phyloP scores from a whole-genome alignment of 495 filamentous ascomycete species.

The Penicillium angulare region DNA sequence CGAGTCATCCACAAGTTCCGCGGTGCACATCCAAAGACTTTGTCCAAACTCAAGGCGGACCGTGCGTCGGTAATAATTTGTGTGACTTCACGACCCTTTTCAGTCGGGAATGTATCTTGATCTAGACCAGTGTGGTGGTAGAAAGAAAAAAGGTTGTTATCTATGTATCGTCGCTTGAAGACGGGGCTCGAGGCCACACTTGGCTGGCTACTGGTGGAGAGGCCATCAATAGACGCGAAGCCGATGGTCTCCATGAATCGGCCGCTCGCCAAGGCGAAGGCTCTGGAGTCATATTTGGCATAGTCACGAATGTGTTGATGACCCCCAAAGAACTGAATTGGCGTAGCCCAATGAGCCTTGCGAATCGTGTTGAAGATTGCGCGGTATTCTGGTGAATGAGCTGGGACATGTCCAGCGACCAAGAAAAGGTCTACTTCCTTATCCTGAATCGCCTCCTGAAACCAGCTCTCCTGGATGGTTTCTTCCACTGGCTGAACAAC shows the following conservation, averaged over 20 bases:
- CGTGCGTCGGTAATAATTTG: conserved; percentile 68
- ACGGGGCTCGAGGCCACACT: conserved; percentile 39
- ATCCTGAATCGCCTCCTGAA: conserved; percentile 79
- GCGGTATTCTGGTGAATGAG: conserved; percentile 74
- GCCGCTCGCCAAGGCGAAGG: conserved; percentile 83
- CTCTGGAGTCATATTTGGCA: conserved; percentile 72
- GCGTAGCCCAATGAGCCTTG: conserved; percentile 69
- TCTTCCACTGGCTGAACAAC: conserved; percentile 74
- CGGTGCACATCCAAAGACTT: conserved; percentile 79
- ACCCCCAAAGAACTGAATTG: conserved; percentile 92
- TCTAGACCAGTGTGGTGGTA: conserved; percentile 77
- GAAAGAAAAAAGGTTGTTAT: conserved; percentile 88
- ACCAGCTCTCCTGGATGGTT: conserved; percentile 83
- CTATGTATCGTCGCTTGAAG: conserved; percentile 84
- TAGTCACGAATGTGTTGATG: conserved; percentile 91
- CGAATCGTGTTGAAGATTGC: conserved; percentile 78
- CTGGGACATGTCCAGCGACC: conserved; percentile 81
- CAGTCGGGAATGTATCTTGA: conserved; percentile 69
- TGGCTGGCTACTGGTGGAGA: conserved; percentile 43
- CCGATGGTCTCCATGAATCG: conserved; percentile 98
- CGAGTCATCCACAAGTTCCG: conserved; percentile 77
- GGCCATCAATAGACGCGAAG: conserved; percentile 82
- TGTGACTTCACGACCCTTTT: conserved; percentile 71
- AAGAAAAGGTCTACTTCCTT: conserved; percentile 82
- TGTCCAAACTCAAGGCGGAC: conserved; percentile 67